These are phyloP conservation scores for Pontederia paniculata DNA, from an alignment of 176 grass and related monocot species.

Conservation along the genomic window DNA sequence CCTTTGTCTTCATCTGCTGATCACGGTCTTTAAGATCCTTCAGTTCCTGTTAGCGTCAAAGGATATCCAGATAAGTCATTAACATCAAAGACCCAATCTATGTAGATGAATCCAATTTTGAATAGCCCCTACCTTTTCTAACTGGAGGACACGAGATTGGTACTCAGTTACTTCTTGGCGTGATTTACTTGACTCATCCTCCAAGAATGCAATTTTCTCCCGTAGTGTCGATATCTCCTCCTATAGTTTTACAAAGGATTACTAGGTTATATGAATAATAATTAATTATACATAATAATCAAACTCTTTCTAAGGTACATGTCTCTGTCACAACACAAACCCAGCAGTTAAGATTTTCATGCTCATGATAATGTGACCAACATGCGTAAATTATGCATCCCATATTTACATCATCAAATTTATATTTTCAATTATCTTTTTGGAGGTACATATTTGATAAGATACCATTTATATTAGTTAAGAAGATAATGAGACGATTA, in stretches of 20 bases:
- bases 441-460: no score
- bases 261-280: no score
- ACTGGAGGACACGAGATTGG: slow-evolving; percentile 39
- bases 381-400: no score
- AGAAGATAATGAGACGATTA: no score
- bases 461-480: no score
- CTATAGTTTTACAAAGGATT: slow-evolving; percentile 15
- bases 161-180: slow-evolving; percentile 50
- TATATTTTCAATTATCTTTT: no score
- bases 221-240: slow-evolving; percentile 61
- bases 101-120: neutral
- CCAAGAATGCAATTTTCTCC: slow-evolving; percentile 63
- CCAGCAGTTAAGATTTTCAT: no score
- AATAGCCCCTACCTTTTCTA: slow-evolving; percentile 57
- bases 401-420: no score
- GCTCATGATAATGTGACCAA: no score
- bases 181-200: slow-evolving; percentile 76
- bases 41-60: slow-evolving; percentile 51
- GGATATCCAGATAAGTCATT: slow-evolving; percentile 25
- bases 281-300: no score
- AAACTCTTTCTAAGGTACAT: no score
- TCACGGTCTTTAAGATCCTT: slow-evolving; percentile 88
- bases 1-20: slow-evolving; percentile 86
- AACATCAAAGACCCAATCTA: slow-evolving; percentile 7
- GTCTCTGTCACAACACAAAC: no score